A percentile compares a stretch with the other conserved stretches of the same genome.
Evolutionary conservation across 345 rosid species (phyloP).

Genomic region (Punica granatum): DNA sequence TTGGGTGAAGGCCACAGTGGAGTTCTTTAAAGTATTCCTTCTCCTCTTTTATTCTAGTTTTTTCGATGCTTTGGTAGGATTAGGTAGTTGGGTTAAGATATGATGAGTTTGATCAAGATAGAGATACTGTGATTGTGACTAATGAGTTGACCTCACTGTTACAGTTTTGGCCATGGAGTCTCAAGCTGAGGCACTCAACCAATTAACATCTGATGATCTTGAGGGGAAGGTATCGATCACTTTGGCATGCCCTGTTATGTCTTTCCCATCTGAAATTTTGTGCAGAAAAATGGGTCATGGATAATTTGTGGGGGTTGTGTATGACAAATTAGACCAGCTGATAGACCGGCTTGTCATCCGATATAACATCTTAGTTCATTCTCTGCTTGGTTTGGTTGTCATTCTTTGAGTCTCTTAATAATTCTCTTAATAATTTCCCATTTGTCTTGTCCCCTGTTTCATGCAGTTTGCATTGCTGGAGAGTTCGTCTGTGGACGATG

Average conservation of each 20-base stretch:
- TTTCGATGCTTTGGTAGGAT: neutral
- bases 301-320: neutral
- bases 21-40: neutral
- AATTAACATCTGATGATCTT: conserved; percentile 41
- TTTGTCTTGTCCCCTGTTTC: too few species aligned
- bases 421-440: too few species aligned
- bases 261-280: neutral
- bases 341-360: too few species aligned
- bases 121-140: neutral
- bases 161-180: conserved; percentile 53
- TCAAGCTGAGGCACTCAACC: conserved; percentile 43
- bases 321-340: neutral
- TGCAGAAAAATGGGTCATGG: neutral
- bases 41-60: neutral
- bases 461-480: conserved; percentile 37
- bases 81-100: neutral
- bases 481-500: conserved; percentile 50
- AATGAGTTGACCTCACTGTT: conserved; percentile 5
- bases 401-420: neutral
- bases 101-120: neutral
- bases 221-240: conserved; percentile 36
- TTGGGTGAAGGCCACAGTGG: neutral
- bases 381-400: neutral
- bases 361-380: neutral
- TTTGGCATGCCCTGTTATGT: neutral